Evolutionary conservation across 2,329 filamentous ascomycete genomes (phyloP).

Genomic region (Erysiphe pulchra): DNA sequence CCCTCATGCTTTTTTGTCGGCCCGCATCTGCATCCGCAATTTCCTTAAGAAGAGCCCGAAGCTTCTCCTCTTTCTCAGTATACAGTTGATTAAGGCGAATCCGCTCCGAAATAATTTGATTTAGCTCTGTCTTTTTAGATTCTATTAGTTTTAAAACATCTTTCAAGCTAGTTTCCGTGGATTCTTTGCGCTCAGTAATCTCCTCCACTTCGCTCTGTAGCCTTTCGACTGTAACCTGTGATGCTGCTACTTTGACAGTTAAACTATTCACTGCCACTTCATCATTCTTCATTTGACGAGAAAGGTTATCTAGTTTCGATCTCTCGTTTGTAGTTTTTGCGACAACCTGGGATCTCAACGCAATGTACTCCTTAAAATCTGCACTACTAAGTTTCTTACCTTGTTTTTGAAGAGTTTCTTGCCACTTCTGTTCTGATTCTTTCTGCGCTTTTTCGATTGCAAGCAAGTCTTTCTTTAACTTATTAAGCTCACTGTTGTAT

Average conservation of each 20-base stretch:
- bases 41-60: slow-evolving; percentile 56
- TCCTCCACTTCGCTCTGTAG: slow-evolving; percentile 44
- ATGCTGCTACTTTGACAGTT: slow-evolving; percentile 63
- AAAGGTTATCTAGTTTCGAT: slow-evolving; percentile 61
- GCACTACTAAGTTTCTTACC: slow-evolving; percentile 65
- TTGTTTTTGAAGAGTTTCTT: slow-evolving; percentile 60
- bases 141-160: slow-evolving; percentile 56
- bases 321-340: slow-evolving; percentile 60
- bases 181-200: slow-evolving; percentile 40
- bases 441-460: slow-evolving; percentile 74
- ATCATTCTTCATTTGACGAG: slow-evolving; percentile 72
- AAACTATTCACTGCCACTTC: slow-evolving; percentile 75
- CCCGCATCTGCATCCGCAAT: slow-evolving; percentile 70
- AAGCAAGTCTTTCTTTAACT: slow-evolving; percentile 55
- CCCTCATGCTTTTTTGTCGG: slow-evolving; percentile 61
- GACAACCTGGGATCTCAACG: slow-evolving; percentile 61
- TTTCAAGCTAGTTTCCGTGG: slow-evolving; percentile 35
- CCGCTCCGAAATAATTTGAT: slow-evolving; percentile 61
- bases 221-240: slow-evolving; percentile 47
- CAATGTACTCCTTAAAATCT: slow-evolving; percentile 76
- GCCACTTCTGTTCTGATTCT: slow-evolving; percentile 71
- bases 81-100: slow-evolving; percentile 56
- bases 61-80: slow-evolving; percentile 77
- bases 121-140: slow-evolving; percentile 72
- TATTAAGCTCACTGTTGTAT: slow-evolving; percentile 40